Evolutionary conservation across 495 filamentous ascomycete genomes (phyloP).

Genomic region (Bryoglossum gracile): DNA sequence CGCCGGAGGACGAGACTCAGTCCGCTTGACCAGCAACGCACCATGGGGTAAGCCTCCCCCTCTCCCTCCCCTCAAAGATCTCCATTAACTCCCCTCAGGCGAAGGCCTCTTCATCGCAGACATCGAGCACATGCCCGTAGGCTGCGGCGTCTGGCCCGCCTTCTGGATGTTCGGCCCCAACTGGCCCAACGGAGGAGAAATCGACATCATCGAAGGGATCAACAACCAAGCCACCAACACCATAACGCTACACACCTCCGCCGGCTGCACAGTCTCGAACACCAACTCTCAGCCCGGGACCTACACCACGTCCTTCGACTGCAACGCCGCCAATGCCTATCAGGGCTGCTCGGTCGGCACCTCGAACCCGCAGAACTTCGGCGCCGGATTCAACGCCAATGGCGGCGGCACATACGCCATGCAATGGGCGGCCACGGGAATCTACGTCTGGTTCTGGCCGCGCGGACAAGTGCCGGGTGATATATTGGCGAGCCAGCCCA

Average conservation of each 20-base stretch:
- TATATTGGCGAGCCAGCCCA: slow-evolving; percentile 41
- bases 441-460: slow-evolving; percentile 45
- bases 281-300: slow-evolving; percentile 36
- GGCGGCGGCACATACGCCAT: slow-evolving; percentile 73
- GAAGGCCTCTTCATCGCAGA: slow-evolving; percentile 66
- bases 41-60: slow-evolving; percentile 46
- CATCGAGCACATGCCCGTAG: slow-evolving; percentile 61
- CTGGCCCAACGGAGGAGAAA: slow-evolving; percentile 69
- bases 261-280: slow-evolving; percentile 50
- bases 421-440: slow-evolving; percentile 58
- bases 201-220: slow-evolving; percentile 79
- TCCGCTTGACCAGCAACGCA: slow-evolving; percentile 56
- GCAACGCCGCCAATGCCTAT: slow-evolving; percentile 44
- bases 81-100: slow-evolving; percentile 57
- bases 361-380: slow-evolving; percentile 45
- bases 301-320: slow-evolving; percentile 42
- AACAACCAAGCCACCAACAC: slow-evolving; percentile 53
- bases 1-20: slow-evolving; percentile 48
- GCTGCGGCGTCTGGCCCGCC: slow-evolving; percentile 56
- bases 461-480: slow-evolving; percentile 38
- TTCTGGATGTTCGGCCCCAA: slow-evolving; percentile 64
- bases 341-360: slow-evolving; percentile 41
- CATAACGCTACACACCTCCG: slow-evolving; percentile 61
- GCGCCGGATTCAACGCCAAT: slow-evolving; percentile 62
- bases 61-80: slow-evolving; percentile 57